Base-by-base conservation (phyloP, 2,329 filamentous ascomycete genomes). In the Pseudogymnoascus sp. region DNA sequence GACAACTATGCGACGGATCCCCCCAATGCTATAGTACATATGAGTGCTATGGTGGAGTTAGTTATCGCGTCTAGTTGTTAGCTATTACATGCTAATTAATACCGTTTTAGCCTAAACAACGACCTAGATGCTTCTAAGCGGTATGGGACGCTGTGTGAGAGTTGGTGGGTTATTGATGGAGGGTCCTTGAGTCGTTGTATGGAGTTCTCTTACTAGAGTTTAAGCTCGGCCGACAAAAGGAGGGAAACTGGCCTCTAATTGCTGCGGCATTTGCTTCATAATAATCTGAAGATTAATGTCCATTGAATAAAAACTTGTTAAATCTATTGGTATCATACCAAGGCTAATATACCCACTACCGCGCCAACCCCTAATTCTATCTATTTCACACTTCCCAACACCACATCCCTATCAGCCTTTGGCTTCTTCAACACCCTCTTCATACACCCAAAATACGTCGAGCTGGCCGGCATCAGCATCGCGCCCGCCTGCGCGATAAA, bases 401-500 rank as follows among this genome's bases (percentile, higher is more conserved):
- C 8, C 14, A 31, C 9, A 16, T 14, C 14, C 23, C 23, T 23
- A 16, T 28, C 6, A 14, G 16, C 23, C 23, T 41, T 37, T 8
- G 37, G 31, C 4, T 37, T 60, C 37, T 41, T 60, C 7, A n/a
- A 38, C 1, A 6, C 28, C 8, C 33, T 40, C 33, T 12, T 28
- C 12, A 60, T 16, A 5, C 58, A 60, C n/a, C 58, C 33, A 40
- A 60, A 41, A 23, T 41, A 40, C 14, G 58, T 41, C 31, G 33
- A n/a, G 37, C 33, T 60, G 75, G 33, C 28, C 16, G 59, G 62
- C 59, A 63, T 38, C 28, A 63, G 28, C 59, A 63, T 62, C 6
- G 62, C 35, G 12, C 59, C 62, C 7, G 25, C 59, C 59, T 63
- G 62, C 11, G 59, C 62, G 7, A 52, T 52, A 52, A 52, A 52